phyloP scores from a whole-genome alignment of 768 basidiomycete species.

The Termitomyces sp. region DNA sequence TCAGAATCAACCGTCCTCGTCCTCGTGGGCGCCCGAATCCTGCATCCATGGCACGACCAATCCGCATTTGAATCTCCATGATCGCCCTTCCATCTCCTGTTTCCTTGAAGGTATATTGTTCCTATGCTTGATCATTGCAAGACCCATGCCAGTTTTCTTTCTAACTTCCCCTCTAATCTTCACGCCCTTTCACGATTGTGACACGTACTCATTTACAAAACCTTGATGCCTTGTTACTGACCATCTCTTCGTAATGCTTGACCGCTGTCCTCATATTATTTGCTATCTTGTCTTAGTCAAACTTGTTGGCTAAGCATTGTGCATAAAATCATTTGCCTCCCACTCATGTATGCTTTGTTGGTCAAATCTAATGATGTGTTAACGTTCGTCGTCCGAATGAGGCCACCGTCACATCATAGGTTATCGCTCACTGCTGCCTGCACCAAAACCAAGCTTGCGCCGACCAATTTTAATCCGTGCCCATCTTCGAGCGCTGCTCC shows the following conservation, averaged over 20 bases:
- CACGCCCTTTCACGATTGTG: constrained; percentile 11
- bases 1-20: constrained; percentile 44
- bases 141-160: constrained; percentile 3
- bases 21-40: constrained; percentile 44
- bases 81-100: neutral
- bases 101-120: neutral
- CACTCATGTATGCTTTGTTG: constrained; percentile 7
- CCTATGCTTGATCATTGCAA: constrained; percentile 11
- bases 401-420: neutral
- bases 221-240: constrained; percentile 1
- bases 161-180: neutral
- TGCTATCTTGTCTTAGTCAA: constrained; percentile 4
- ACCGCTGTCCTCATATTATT: constrained; percentile 9
- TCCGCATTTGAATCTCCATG: constrained; percentile 23
- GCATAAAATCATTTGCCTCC: constrained; percentile 3
- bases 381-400: constrained; percentile 10
- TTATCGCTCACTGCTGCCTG: constrained; percentile 14
- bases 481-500: constrained; percentile 34
- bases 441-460: constrained; percentile 51
- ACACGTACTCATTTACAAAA: constrained; percentile 9
- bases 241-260: neutral
- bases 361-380: constrained; percentile 7
- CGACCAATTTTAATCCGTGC: constrained; percentile 51
- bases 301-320: constrained; percentile 8
- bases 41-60: constrained; percentile 30